A percentile compares a stretch with the other conserved stretches of the same genome.
These are phyloP conservation scores for Trichophyton schoenleinii DNA, from an alignment of 2,329 filamentous ascomycete genomes.

Conservation along the genomic window DNA sequence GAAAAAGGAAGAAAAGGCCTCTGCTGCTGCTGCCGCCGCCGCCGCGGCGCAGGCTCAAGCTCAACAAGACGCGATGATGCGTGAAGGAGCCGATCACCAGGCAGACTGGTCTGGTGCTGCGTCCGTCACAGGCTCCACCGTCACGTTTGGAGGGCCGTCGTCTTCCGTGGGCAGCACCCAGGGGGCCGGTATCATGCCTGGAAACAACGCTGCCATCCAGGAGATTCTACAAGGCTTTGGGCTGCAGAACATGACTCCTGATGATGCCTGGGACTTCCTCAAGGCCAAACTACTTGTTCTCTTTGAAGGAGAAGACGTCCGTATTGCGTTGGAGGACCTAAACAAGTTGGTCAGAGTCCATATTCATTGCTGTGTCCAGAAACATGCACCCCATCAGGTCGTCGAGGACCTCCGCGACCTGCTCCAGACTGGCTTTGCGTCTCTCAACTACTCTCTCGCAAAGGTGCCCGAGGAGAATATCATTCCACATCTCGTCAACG, in stretches of 20 bases:
- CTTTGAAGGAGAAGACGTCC: slow-evolving; percentile 52
- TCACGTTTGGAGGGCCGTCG: slow-evolving; percentile 17
- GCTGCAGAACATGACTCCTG: slow-evolving; percentile 54
- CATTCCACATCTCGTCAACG: slow-evolving; percentile 80
- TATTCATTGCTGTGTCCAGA: slow-evolving; percentile 50
- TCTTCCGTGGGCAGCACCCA: slow-evolving; percentile 25
- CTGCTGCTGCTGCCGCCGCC: slow-evolving; percentile 14
- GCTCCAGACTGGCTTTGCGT: slow-evolving; percentile 62
- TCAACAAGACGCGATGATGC: slow-evolving; percentile 4
- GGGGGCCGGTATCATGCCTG: slow-evolving; percentile 11
- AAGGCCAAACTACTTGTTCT: slow-evolving; percentile 51
- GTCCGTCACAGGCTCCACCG: slow-evolving; percentile 17
- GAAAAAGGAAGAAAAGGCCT: slow-evolving; percentile 56
- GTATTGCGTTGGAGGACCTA: slow-evolving; percentile 53
- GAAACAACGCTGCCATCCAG: slow-evolving; percentile 26
- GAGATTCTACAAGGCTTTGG: slow-evolving; percentile 42
- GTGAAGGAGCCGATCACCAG: slow-evolving; percentile 22
- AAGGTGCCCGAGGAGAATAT: slow-evolving; percentile 71
- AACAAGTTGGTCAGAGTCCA: slow-evolving; percentile 52
- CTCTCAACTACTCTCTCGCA: slow-evolving; percentile 70
- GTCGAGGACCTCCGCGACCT: slow-evolving; percentile 53
- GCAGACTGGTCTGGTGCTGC: slow-evolving; percentile 23
- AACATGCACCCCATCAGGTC: slow-evolving; percentile 45
- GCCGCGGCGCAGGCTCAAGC: slow-evolving; percentile 4
- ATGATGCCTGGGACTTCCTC: slow-evolving; percentile 55